Evolutionary conservation across 257 asterid species (phyloP), one percentile per base, ranked within the genome.

Genomic region (Henckelia pumila): DNA sequence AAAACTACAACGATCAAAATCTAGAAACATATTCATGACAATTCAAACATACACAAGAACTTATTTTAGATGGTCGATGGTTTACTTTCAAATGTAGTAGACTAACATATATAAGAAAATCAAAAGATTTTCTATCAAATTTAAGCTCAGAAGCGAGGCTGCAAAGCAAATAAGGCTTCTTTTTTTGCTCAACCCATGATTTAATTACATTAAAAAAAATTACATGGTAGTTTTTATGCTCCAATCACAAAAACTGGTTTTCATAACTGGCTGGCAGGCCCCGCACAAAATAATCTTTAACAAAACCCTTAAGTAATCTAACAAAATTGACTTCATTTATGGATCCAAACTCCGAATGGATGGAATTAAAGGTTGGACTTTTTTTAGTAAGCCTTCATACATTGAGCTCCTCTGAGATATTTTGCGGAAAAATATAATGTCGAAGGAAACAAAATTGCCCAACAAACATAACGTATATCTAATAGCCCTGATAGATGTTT

Each of bases 1-100:
- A 55, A 20, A 66, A 19, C 28, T 44, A 68, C 56, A 55, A 64
- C 40, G 70, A 79, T 32, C 55, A 40, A 71, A 50, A 67, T 77
- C 32, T 24, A 44, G 24, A 30, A 23, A 24, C 24, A 61, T 28
- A 32, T 28, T 60, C 52, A 33, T 61, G 66, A 61, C 52, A 71
- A 26, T 71, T 55, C 50, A 55, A 59, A 71, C 63, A 56, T 6
- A 17, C 19, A 66, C 53, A 29, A 28, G 7, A 47, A 47, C 20
- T 5, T 13, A 49, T 33, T 20, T 44, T 44, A 66, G 8, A 67
- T 1, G 33, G 74, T 71, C 63, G 10, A 55, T 53, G 66, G 50
- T 24, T 32, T 14, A 11, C 59, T 50, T 25, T 50, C 16, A 32
- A 9, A 20, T 16, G 52, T 28, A 64, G 64, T 33, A 50, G 52